Evolutionary conservation across 768 basidiomycete species (phyloP).

Genomic region (Phaeotremella fagi): DNA sequence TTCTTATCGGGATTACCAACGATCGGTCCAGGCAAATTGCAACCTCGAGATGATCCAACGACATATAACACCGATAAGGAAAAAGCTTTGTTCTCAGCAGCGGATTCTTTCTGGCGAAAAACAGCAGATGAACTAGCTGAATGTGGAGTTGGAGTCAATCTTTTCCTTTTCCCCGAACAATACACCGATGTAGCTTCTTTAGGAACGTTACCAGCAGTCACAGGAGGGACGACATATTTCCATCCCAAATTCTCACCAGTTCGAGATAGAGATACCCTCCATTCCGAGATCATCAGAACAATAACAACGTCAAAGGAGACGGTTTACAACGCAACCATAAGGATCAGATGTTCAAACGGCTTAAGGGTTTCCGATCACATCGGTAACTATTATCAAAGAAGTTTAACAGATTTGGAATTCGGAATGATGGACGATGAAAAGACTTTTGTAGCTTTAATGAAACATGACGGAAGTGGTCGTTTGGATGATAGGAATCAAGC

Average conservation of each 20-base stretch:
- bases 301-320: slow-evolving; percentile 65
- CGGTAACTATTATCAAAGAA: slow-evolving; percentile 50
- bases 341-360: slow-evolving; percentile 79
- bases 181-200: slow-evolving; percentile 84
- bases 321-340: slow-evolving; percentile 72
- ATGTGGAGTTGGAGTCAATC: slow-evolving; percentile 80
- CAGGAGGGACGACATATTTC: slow-evolving; percentile 87
- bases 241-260: slow-evolving; percentile 78
- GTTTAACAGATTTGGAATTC: slow-evolving; percentile 67
- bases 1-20: slow-evolving; percentile 69
- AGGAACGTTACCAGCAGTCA: slow-evolving; percentile 65
- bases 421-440: slow-evolving; percentile 78
- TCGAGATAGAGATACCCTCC: slow-evolving; percentile 62
- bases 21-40: slow-evolving; percentile 67
- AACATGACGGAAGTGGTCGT: slow-evolving; percentile 57
- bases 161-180: slow-evolving; percentile 75
- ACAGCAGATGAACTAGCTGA: slow-evolving; percentile 84
- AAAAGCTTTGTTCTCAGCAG: slow-evolving; percentile 67
- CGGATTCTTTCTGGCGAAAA: slow-evolving; percentile 71
- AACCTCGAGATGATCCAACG: slow-evolving; percentile 58
- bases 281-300: slow-evolving; percentile 66
- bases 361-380: slow-evolving; percentile 36
- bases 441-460: slow-evolving; percentile 67
- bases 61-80: slow-evolving; percentile 84
- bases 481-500: slow-evolving; percentile 69